A percentile compares a stretch with the other conserved stretches of the same genome.
phyloP scores from a whole-genome alignment of 2,329 filamentous ascomycete species.

The Chaetomium olivaceum region DNA sequence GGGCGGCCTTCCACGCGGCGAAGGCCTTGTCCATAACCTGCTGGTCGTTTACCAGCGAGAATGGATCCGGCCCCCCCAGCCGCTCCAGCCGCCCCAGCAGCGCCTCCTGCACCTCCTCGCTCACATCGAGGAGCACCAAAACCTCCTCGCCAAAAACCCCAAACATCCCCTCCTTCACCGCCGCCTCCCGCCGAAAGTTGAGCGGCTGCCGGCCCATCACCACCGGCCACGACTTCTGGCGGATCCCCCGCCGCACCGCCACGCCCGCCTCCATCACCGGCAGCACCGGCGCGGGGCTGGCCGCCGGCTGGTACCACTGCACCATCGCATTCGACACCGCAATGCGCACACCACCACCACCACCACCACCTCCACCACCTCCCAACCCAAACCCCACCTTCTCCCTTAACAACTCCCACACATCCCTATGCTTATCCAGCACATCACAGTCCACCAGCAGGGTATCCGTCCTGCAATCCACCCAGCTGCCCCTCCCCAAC shows the following conservation, averaged over 20 bases:
- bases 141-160: background rate
- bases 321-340: background rate
- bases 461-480: conserved; percentile 16
- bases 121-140: background rate
- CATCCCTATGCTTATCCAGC: background rate
- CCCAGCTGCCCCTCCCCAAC: background rate
- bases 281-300: background rate
- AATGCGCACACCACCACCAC: background rate
- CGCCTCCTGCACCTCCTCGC: background rate
- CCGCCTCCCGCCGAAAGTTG: background rate
- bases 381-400: background rate
- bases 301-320: background rate
- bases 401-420: conserved; percentile 1
- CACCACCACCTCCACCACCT: background rate
- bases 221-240: background rate
- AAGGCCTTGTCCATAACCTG: background rate
- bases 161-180: background rate
- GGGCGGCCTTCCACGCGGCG: background rate
- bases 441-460: conserved; percentile 15
- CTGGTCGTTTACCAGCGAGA: background rate
- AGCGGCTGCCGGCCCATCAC: background rate
- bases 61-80: background rate
- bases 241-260: background rate
- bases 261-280: background rate
- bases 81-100: background rate